phyloP scores from a whole-genome alignment of 192 early-diverging fungal species.

The Coemansia sp. region DNA sequence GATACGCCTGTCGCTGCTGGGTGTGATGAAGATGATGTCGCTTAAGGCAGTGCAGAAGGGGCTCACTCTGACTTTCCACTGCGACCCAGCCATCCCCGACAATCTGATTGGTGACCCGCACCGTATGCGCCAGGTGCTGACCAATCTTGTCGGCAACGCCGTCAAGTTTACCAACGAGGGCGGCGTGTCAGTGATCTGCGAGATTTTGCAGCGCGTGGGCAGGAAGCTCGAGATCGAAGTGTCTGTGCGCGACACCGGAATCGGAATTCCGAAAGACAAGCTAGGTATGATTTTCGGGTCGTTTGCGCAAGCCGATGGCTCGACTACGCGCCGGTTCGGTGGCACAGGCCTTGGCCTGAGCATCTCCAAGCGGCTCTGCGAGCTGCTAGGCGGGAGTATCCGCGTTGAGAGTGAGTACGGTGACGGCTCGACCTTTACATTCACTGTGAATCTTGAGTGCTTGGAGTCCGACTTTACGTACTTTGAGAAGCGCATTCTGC shows the following conservation, averaged over 20 bases:
- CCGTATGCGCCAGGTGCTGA: constrained; percentile 75
- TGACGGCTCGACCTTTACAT: constrained; percentile 76
- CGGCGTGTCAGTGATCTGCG: constrained; percentile 61
- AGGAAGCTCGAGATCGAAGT: constrained; percentile 62
- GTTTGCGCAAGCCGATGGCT: constrained; percentile 81
- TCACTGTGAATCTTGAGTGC: constrained; percentile 61
- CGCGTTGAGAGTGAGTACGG: constrained; percentile 74
- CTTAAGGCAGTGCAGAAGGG: constrained; percentile 75
- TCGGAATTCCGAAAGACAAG: constrained; percentile 80
- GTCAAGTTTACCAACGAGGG: constrained; percentile 82
- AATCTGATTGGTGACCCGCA: constrained; percentile 73
- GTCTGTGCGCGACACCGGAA: constrained; percentile 77
- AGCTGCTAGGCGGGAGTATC: constrained; percentile 75
- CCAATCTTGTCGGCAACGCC: constrained; percentile 81
- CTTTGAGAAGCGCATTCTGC: constrained; percentile 53
- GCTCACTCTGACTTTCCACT: constrained; percentile 62
- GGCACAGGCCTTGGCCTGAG: constrained; percentile 84
- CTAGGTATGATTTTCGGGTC: constrained; percentile 74
- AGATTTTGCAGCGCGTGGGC: constrained; percentile 31
- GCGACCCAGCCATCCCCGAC: constrained; percentile 69
- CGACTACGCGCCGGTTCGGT: constrained; percentile 80
- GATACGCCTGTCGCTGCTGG: constrained; percentile 60
- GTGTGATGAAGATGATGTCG: constrained; percentile 69
- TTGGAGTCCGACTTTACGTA: constrained; percentile 37
- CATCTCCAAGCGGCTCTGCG: constrained; percentile 76